Conservation (phyloP, 805 yeast genomes). For the Metschnikowia drakensbergensis region DNA sequence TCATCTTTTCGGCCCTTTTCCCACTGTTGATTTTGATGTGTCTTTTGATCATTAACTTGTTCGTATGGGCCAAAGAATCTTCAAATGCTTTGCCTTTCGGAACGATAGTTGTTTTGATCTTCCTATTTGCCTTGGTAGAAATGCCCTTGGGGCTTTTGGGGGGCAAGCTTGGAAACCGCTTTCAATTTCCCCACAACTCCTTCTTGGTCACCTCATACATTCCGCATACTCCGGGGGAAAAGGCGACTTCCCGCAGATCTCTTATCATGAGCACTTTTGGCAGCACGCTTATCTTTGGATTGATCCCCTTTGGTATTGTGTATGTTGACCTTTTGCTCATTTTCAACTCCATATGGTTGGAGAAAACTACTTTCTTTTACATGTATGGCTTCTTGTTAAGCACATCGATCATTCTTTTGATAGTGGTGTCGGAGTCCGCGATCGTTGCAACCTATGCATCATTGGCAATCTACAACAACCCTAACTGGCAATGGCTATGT, state of each 20-base stretch:
- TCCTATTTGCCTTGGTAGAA: conserved; percentile 60
- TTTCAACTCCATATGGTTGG: conserved; percentile 75
- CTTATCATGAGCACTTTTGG: conserved; percentile 22
- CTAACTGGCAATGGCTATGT: conserved; percentile 81
- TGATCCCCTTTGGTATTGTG: conserved; percentile 76
- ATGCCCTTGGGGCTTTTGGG: conserved; percentile 75
- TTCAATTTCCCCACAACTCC: conserved; percentile 22
- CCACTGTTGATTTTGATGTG: conserved; percentile 48
- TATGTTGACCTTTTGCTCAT: conserved; percentile 72
- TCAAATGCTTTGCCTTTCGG: conserved; percentile 77
- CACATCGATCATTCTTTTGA: conserved; percentile 54
- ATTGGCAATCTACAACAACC: conserved; percentile 49
- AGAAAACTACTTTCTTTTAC: conserved; percentile 72
- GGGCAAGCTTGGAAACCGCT: conserved; percentile 49
- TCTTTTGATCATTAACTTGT: conserved; percentile 55
- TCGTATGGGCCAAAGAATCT: conserved; percentile 74
- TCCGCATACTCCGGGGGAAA: not conserved
- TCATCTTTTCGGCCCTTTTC: conserved; percentile 36
- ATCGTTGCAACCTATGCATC: conserved; percentile 65
- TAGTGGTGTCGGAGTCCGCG: conserved; percentile 68
- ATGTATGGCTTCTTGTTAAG: conserved; percentile 73
- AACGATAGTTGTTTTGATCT: conserved; percentile 58
- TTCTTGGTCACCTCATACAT: conserved; percentile 15
- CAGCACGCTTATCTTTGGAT: conserved; percentile 52
- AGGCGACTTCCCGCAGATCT: conserved; percentile 14